These are phyloP conservation scores for cucumber (Cucumis sativus) DNA, from an alignment of 306 rosid genomes.

Conservation along the genomic window Cucumber_9930_V3 NC_026660.2:23217001-23217500, in stretches of 20 bases:
- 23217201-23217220: not conserved
- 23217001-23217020: conserved; percentile 73
- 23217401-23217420: conserved; percentile 40
- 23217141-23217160: too few species aligned
- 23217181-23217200: too few species aligned
- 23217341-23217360: not conserved
- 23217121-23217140: too few species aligned
- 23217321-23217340: not conserved
- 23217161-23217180: too few species aligned
- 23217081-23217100: not conserved
- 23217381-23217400: not conserved
- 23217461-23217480: conserved; percentile 44
- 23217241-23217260: conserved; percentile 62
- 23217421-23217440: conserved; percentile 48
- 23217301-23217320: conserved; percentile 56
- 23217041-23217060: conserved; percentile 61
- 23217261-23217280: conserved; percentile 61
- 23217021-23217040: conserved; percentile 57
- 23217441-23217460: conserved; percentile 37
- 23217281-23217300: conserved; percentile 37
- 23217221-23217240: conserved; percentile 23
- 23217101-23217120: too few species aligned
- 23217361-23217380: too few species aligned
- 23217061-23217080: conserved; percentile 37
- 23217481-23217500: conserved; percentile 46